These are phyloP conservation scores for Brassica incana DNA, from an alignment of 345 rosid genomes.

Conservation along the genomic window DNA sequence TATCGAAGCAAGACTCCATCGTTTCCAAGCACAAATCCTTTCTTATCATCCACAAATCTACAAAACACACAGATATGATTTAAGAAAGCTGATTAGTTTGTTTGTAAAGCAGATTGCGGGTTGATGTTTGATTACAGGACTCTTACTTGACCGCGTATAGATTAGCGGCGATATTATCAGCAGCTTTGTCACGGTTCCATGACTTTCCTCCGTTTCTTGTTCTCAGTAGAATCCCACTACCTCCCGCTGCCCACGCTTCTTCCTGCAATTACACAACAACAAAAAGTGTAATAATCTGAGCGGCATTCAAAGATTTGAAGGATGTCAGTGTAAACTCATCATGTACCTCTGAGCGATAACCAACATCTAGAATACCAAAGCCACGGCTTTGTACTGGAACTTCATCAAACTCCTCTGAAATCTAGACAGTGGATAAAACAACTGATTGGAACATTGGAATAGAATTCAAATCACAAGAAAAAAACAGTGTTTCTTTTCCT, in stretches of 20 bases:
- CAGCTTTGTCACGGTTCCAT: conserved; percentile 97
- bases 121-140: conserved; percentile 27
- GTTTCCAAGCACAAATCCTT: conserved; percentile 87
- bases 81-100: background rate
- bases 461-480: background rate
- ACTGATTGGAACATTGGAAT: background rate
- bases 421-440: conserved; percentile 36
- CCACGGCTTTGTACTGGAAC: conserved; percentile 90
- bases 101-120: background rate
- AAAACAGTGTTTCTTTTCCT: background rate
- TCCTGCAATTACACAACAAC: conserved; percentile 46
- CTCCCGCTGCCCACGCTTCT: conserved; percentile 99
- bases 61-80: background rate
- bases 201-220: conserved; percentile 88
- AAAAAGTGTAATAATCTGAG: background rate
- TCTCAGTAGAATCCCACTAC: conserved; percentile 85
- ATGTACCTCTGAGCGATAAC: conserved; percentile 81
- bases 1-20: conserved; percentile 95
- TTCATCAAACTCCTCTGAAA: conserved; percentile 80
- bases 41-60: conserved; percentile 78
- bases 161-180: conserved; percentile 94
- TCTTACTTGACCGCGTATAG: conserved; percentile 94
- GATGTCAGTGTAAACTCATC: background rate
- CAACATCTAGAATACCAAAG: conserved; percentile 95
- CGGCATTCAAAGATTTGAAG: background rate